phyloP scores from a whole-genome alignment of 176 grass and related monocot genomes.

The Miscanthus lutarioriparius region DNA sequence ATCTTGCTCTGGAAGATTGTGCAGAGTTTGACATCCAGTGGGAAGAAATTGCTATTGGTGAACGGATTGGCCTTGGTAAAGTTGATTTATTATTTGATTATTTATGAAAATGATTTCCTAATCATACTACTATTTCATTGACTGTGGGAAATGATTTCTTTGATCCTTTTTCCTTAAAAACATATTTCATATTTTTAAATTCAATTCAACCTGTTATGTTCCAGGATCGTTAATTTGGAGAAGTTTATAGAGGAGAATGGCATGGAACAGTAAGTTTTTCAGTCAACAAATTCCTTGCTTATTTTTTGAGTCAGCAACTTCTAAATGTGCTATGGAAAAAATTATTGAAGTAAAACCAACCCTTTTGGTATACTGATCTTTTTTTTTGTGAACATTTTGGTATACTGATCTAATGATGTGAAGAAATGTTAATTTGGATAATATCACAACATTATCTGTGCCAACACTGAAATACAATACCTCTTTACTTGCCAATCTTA shows the following conservation, averaged over 20 bases:
- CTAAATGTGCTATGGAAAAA: conserved; percentile 16
- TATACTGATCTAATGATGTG: not conserved
- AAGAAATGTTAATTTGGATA: conserved; percentile 13
- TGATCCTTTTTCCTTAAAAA: not conserved
- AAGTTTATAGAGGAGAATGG: conserved; percentile 99
- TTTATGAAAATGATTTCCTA: conserved; percentile 18
- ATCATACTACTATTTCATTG: conserved; percentile 7
- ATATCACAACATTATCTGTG: conserved; percentile 15
- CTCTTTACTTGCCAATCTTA: conserved; percentile 14
- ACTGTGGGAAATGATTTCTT: not conserved
- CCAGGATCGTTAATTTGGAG: conserved; percentile 86
- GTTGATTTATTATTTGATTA: conserved; percentile 22
- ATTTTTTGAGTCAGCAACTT: conserved; percentile 18
- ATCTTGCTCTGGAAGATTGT: conserved; percentile 56
- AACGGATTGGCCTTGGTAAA: conserved; percentile 94
- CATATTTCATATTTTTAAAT: not conserved
- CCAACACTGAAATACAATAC: not conserved
- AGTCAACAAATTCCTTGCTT: conserved; percentile 8
- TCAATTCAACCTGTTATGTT: conserved; percentile 17
- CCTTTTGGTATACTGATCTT: not conserved
- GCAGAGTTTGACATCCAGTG: conserved; percentile 89
- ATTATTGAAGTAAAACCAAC: not conserved
- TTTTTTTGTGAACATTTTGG: too few relatives aligned
- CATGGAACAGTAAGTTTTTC: conserved; percentile 89
- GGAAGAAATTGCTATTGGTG: conserved; percentile 89